A percentile compares a stretch with the other conserved stretches of the same genome.
Evolutionary conservation across 2,329 filamentous ascomycete species (phyloP).

Genomic region (Phaeosphaeriaceae sp.): DNA sequence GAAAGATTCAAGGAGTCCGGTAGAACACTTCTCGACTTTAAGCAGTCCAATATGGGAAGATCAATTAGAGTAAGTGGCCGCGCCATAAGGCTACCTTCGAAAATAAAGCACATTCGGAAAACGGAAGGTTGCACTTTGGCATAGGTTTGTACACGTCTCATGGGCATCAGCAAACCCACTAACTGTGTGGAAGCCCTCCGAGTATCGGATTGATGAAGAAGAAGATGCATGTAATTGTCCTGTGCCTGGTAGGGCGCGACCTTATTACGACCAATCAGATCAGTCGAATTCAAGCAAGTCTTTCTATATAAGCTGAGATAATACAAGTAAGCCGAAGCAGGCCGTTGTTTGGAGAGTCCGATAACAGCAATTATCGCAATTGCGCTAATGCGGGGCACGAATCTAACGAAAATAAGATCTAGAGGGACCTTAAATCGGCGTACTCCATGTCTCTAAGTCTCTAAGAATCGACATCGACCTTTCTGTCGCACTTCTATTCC

Average conservation of each 20-base stretch:
- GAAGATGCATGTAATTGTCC: neutral
- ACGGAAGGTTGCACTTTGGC: neutral
- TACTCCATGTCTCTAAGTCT: neutral
- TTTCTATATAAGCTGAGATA: neutral
- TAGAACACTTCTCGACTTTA: too few relatives aligned
- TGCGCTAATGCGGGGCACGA: neutral
- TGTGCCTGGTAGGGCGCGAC: neutral
- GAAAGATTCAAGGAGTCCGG: too few relatives aligned
- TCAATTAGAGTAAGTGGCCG: too few relatives aligned
- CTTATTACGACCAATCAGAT: neutral
- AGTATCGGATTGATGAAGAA: neutral
- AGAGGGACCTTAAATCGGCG: neutral
- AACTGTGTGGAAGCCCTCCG: neutral
- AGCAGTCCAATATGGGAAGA: too few relatives aligned
- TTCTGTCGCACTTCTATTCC: neutral
- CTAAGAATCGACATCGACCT: neutral
- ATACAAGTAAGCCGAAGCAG: neutral
- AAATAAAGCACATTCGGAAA: neutral
- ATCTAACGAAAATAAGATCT: neutral
- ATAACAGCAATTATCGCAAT: neutral
- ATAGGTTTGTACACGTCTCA: neutral
- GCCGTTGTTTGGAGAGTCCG: neutral
- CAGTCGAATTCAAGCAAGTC: neutral
- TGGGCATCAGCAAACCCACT: neutral
- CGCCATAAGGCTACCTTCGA: too few relatives aligned